Conservation (phyloP, 163 green algal species). For the Chlamydomonas reinhardtii region DNA sequence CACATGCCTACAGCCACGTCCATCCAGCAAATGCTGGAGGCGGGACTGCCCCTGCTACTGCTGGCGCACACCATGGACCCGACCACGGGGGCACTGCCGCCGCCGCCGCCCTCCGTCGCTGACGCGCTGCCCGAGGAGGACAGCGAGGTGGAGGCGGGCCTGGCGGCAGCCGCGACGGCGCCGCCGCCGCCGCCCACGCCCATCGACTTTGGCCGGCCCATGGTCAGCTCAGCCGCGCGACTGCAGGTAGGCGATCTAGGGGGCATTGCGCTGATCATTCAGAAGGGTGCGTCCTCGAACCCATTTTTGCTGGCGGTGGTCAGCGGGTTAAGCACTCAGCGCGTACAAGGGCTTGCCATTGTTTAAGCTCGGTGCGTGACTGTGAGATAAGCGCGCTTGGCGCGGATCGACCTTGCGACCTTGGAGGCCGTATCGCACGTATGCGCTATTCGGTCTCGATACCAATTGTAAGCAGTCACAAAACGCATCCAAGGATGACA, state of each 20-base stretch:
- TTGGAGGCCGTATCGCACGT: no score
- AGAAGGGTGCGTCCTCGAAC: no score
- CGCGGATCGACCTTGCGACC: no score
- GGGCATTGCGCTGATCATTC: no score
- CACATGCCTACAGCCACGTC: neutral
- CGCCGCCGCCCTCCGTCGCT: neutral
- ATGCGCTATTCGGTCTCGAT: no score
- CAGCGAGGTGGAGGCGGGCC: neutral
- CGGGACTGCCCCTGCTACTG: neutral
- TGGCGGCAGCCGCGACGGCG: neutral
- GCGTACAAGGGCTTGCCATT: no score
- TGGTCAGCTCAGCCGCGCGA: neutral
- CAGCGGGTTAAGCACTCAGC: no score
- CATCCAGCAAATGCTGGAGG: neutral
- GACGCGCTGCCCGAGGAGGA: neutral
- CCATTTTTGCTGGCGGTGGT: no score
- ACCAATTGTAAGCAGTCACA: no score
- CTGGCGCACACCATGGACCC: neutral
- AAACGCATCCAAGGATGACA: no score
- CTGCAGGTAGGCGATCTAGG: conserved; percentile 11
- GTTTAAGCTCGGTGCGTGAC: no score
- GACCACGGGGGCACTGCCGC: neutral
- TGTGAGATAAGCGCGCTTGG: no score
- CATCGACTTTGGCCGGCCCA: conserved; percentile 13
- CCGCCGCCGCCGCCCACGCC: neutral